Percentiles rank a stretch among this genome's conserved stretches.
phyloP scores from a whole-genome alignment of 2,329 filamentous ascomycete species.

The Trichoderma hamatum region DNA sequence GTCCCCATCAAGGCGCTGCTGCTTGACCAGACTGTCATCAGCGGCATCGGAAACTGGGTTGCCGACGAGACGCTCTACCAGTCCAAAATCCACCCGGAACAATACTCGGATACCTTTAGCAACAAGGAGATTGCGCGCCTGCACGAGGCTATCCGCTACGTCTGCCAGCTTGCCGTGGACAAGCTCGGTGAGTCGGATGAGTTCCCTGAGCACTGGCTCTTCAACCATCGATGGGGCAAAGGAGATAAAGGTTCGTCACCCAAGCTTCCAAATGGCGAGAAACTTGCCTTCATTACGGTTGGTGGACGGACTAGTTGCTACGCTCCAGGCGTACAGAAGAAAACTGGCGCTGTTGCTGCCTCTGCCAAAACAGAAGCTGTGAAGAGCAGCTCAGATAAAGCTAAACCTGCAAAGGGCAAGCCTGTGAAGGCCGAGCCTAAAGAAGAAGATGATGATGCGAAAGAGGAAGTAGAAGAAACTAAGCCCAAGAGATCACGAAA shows the following conservation, averaged over 20 bases:
- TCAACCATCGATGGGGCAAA: slow-evolving; percentile 87
- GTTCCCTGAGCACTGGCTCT: slow-evolving; percentile 87
- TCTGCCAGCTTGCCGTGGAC: slow-evolving; percentile 80
- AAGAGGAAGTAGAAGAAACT: slow-evolving; percentile 21
- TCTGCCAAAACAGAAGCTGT: slow-evolving; percentile 49
- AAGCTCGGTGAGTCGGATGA: slow-evolving; percentile 77
- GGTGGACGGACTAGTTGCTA: slow-evolving; percentile 90
- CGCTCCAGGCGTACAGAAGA: slow-evolving; percentile 84
- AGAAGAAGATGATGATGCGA: slow-evolving; percentile 22
- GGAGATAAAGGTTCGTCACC: slow-evolving; percentile 72
- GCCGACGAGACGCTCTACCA: slow-evolving; percentile 93
- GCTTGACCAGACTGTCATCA: slow-evolving; percentile 84
- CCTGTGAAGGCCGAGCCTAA: slow-evolving; percentile 30
- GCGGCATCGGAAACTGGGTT: slow-evolving; percentile 96
- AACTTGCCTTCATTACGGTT: slow-evolving; percentile 83
- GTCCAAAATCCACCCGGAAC: slow-evolving; percentile 85
- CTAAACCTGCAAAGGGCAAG: background rate
- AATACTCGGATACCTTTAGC: slow-evolving; percentile 82
- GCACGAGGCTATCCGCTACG: slow-evolving; percentile 72
- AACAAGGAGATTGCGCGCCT: slow-evolving; percentile 72
- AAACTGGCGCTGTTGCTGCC: slow-evolving; percentile 54
- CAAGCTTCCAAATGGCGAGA: slow-evolving; percentile 79
- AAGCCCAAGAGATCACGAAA: slow-evolving; percentile 35
- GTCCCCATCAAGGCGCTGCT: slow-evolving; percentile 89
- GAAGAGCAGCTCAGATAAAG: slow-evolving; percentile 36